Evolutionary conservation across 2,329 filamentous ascomycete species (phyloP).

Genomic region (Calonectria pauciramosa): DNA sequence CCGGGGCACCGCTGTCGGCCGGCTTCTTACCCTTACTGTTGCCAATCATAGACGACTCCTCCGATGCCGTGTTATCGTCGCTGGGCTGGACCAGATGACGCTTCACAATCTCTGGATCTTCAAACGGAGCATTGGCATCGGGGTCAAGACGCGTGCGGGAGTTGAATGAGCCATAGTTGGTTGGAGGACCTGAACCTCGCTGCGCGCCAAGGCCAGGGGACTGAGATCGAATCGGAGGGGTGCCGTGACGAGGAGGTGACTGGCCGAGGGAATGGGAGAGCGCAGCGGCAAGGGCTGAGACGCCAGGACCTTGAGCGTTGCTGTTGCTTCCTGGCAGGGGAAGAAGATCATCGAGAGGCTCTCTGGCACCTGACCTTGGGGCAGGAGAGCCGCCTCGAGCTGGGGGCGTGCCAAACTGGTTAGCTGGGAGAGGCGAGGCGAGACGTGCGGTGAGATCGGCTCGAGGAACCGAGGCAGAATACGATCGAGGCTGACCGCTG

Average conservation of each 20-base stretch:
- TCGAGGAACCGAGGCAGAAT: slow-evolving; percentile 68
- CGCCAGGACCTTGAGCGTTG: slow-evolving; percentile 80
- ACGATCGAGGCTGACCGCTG: slow-evolving; percentile 57
- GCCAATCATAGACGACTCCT: slow-evolving; percentile 61
- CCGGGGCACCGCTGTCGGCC: slow-evolving; percentile 56
- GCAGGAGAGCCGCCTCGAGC: slow-evolving; percentile 53
- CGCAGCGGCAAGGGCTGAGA: slow-evolving; percentile 91
- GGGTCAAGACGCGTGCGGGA: slow-evolving; percentile 69
- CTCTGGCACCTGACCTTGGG: slow-evolving; percentile 36
- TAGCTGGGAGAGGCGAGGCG: slow-evolving; percentile 67
- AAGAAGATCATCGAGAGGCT: slow-evolving; percentile 61
- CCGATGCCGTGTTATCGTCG: slow-evolving; percentile 61
- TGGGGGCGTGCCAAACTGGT: slow-evolving; percentile 52
- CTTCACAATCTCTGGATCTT: slow-evolving; percentile 92
- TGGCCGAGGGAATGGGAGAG: slow-evolving; percentile 80
- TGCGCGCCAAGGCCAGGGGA: slow-evolving; percentile 55
- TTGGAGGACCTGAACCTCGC: slow-evolving; percentile 66
- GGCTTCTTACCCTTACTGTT: slow-evolving; percentile 68
- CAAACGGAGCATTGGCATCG: slow-evolving; percentile 71
- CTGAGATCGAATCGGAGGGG: slow-evolving; percentile 62
- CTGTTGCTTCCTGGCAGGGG: slow-evolving; percentile 76
- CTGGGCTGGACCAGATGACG: slow-evolving; percentile 85
- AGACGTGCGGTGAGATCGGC: slow-evolving; percentile 73
- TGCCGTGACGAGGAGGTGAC: slow-evolving; percentile 78
- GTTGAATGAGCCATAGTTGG: slow-evolving; percentile 90